Evolutionary conservation across 2,329 filamentous ascomycete species (phyloP).

Genomic region (Botrytis sinoallii): DNA sequence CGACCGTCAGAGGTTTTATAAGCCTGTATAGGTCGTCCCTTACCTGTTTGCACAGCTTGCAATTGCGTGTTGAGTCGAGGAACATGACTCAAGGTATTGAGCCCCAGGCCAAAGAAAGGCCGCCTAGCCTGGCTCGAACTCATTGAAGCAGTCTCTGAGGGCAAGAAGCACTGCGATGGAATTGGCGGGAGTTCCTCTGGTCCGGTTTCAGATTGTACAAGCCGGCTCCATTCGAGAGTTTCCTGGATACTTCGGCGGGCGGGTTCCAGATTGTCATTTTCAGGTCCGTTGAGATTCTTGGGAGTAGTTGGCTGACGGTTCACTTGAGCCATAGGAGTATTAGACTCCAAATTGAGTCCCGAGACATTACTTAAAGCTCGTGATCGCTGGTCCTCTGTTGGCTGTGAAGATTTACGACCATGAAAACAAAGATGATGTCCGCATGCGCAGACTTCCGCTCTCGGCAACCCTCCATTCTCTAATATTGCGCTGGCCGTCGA

Average conservation of each 20-base stretch:
- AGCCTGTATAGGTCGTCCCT: constrained; percentile 26
- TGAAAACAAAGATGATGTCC: constrained; percentile 58
- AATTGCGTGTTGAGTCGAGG: constrained; percentile 23
- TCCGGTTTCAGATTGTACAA: constrained; percentile 29
- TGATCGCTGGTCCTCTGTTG: constrained; percentile 14
- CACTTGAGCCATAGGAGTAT: constrained; percentile 19
- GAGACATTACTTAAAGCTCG: constrained; percentile 20
- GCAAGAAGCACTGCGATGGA: constrained; percentile 39
- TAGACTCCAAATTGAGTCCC: constrained; percentile 16
- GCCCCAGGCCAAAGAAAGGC: constrained; percentile 34
- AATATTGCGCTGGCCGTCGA: neutral
- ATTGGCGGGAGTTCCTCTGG: constrained; percentile 36
- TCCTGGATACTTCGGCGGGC: constrained; percentile 26
- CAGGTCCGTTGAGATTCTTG: constrained; percentile 1
- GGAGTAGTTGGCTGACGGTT: constrained; percentile 14
- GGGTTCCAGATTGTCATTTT: constrained; percentile 11
- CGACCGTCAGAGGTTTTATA: constrained; percentile 34
- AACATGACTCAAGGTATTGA: constrained; percentile 32
- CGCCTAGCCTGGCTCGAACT: constrained; percentile 30
- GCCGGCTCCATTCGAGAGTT: constrained; percentile 33
- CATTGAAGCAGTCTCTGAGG: constrained; percentile 36
- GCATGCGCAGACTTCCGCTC: constrained; percentile 46
- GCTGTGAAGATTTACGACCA: constrained; percentile 31
- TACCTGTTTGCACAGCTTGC: constrained; percentile 14
- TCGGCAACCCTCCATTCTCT: constrained; percentile 14